These are phyloP conservation scores for Ceratobasidium sp. DNA, from an alignment of 1,284 basidiomycete genomes.

Conservation along the genomic window DNA sequence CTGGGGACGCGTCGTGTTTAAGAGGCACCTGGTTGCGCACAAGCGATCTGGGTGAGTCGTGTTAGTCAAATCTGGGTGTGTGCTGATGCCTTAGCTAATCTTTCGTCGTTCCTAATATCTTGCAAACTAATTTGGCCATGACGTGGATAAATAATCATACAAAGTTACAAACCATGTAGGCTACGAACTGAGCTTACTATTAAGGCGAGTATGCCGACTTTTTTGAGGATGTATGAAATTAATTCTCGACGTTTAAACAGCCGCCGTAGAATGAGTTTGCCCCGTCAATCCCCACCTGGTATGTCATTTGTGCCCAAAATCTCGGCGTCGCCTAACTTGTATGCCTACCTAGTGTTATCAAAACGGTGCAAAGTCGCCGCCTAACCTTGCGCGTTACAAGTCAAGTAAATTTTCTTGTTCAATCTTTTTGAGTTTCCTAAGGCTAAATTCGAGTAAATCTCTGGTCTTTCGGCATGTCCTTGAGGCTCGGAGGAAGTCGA, in stretches of 20 bases:
- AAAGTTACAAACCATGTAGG: conserved; percentile 66
- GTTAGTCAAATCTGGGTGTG: background rate
- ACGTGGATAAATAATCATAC: conserved; percentile 88
- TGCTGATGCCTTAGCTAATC: conserved; percentile 54
- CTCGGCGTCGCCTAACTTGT: conserved; percentile 8
- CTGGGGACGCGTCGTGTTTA: conserved; percentile 85
- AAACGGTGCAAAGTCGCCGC: conserved; percentile 85
- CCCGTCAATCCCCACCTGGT: conserved; percentile 86
- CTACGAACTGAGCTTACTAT: conserved; percentile 80
- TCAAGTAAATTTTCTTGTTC: conserved; percentile 66
- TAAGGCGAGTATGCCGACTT: conserved; percentile 42
- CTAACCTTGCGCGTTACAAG: conserved; percentile 84
- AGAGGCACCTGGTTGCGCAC: conserved; percentile 88
- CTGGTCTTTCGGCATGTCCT: conserved; percentile 74
- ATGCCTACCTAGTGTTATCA: conserved; percentile 72
- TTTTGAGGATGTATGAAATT: background rate
- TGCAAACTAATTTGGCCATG: conserved; percentile 81
- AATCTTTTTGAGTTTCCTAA: background rate
- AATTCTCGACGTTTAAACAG: conserved; percentile 54
- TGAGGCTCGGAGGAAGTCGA: conserved; percentile 84
- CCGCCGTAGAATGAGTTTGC: conserved; percentile 79
- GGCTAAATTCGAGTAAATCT: conserved; percentile 24
- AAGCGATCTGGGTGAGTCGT: conserved; percentile 69
- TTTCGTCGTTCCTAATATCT: conserved; percentile 81
- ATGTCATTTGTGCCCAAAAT: conserved; percentile 54